Conservation (phyloP, 768 basidiomycete genomes). For the Kwoniella pini region DNA sequence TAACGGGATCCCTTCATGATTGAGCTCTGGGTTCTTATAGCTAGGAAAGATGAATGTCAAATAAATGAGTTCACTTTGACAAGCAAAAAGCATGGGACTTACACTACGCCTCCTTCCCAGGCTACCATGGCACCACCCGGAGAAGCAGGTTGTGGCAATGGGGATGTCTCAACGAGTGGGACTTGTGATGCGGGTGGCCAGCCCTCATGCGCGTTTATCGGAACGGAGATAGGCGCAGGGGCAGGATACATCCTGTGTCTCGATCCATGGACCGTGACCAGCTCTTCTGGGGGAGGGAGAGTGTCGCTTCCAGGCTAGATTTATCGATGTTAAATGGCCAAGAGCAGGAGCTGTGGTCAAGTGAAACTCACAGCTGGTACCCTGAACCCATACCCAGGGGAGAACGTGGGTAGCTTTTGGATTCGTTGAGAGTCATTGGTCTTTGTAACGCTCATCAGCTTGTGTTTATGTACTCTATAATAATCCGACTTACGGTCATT, state of each 20-base stretch:
- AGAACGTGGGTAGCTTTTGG: no score
- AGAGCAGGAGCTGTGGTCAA: no score
- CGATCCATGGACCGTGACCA: conserved; percentile 1
- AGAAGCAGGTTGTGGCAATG: no score
- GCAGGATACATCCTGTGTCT: conserved; percentile 34
- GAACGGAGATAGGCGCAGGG: conserved; percentile 21
- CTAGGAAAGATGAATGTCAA: neutral
- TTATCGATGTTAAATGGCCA: no score
- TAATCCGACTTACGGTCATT: neutral
- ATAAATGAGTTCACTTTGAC: neutral
- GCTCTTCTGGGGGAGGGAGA: conserved; percentile 12
- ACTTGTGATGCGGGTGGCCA: conserved; percentile 25
- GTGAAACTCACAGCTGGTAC: conserved; percentile 9
- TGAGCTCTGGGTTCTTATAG: conserved; percentile 15
- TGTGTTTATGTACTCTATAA: no score
- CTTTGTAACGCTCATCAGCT: no score
- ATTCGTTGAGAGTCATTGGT: neutral
- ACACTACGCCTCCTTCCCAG: conserved; percentile 5
- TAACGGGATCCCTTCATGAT: neutral
- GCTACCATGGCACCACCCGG: neutral
- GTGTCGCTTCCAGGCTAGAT: conserved; percentile 6
- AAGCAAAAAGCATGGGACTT: neutral
- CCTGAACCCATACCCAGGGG: conserved; percentile 23
- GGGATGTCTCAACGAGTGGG: no score
- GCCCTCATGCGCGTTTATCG: conserved; percentile 27